Evolutionary conservation across 352 stramenopile species (phyloP), one percentile per base, ranked within the genome.

Genomic region (Discostella stelligera): DNA sequence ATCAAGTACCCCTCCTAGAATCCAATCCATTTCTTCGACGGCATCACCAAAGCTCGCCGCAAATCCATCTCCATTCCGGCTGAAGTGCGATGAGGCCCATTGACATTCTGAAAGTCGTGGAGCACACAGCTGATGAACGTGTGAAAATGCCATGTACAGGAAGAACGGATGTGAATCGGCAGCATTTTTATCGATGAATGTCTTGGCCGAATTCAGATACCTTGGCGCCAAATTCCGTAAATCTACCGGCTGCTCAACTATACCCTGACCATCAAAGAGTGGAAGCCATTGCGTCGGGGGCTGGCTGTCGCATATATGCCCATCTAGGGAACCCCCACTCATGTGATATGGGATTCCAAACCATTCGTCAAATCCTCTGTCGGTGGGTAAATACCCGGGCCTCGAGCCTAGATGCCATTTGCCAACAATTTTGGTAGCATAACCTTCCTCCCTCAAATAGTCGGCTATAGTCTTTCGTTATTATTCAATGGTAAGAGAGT

Each of bases 341-440:
- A 88, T 88, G 48, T 90, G 80, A 64, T 88, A 90, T 4, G 80
- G 83, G 54, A 90, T 85, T 25, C 83, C 83, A 48, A 86, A 77
- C 83, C 83, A 90, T 50, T 77, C 68, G 58, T 90, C 83, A 66
- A 90, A 90, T 16, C 83, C 83, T 68, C 82, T 77, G 32, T 88
- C 77, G 0, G 78, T 88, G 14, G 80, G 83, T 21, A 90, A 53
- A 66, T 74, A 88, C 21, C 61, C 65, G 20, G 66, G 39, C 21
- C 72, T 54, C 23, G 87, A 82, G n/a, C 83, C 83, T n/a, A 90
- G 66, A 72, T 90, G 80, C 83, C 83, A 90, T 66, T 90, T 90
- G 0, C 83, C 83, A 39, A 90, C 78, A 66, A 90, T 87, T 23
- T 71, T 81, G 5, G 83, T 90, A 4, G 80, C 66, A 66, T 90